These are phyloP conservation scores for Pseudozyma tsukubaensis DNA, from an alignment of 1,284 basidiomycete genomes.

Conservation along the genomic window DNA sequence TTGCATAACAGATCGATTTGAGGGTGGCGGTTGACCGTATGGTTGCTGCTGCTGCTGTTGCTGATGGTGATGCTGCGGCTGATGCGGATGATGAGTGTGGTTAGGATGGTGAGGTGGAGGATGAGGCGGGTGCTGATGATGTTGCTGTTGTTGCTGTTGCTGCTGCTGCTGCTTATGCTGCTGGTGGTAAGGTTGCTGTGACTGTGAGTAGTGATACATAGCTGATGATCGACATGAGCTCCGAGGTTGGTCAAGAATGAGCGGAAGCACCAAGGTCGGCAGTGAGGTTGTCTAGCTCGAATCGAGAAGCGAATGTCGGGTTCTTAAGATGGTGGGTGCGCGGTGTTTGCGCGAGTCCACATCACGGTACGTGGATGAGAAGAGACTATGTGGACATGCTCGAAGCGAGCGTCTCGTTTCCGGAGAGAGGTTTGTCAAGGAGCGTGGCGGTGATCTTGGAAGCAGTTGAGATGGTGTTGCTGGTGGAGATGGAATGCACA, in stretches of 20 bases:
- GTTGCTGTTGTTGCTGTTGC: conserved; percentile 12
- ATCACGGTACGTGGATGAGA: neutral
- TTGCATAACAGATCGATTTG: conserved; percentile 34
- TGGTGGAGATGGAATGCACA: neutral
- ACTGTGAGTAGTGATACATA: conserved; percentile 51
- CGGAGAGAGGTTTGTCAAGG: neutral
- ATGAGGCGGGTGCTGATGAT: conserved; percentile 24
- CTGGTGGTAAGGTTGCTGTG: conserved; percentile 40
- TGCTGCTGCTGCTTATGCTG: conserved; percentile 34
- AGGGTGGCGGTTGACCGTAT: conserved; percentile 9
- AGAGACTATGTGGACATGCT: neutral
- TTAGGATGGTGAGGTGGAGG: conserved; percentile 14
- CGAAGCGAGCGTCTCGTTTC: neutral
- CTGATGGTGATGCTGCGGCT: conserved; percentile 19
- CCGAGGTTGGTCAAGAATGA: neutral
- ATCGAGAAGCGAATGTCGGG: neutral
- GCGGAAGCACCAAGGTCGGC: neutral
- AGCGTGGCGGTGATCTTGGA: neutral
- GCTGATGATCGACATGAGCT: conserved; percentile 41
- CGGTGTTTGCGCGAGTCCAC: conserved; percentile 3
- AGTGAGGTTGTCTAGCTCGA: neutral
- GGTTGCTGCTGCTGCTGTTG: conserved; percentile 17
- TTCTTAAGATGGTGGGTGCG: neutral
- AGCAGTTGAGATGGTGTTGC: neutral
- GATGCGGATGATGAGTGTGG: conserved; percentile 15